Evolutionary conservation across 352 stramenopile genomes (phyloP).

Genomic region (Phytopythium ostracodes): DNA sequence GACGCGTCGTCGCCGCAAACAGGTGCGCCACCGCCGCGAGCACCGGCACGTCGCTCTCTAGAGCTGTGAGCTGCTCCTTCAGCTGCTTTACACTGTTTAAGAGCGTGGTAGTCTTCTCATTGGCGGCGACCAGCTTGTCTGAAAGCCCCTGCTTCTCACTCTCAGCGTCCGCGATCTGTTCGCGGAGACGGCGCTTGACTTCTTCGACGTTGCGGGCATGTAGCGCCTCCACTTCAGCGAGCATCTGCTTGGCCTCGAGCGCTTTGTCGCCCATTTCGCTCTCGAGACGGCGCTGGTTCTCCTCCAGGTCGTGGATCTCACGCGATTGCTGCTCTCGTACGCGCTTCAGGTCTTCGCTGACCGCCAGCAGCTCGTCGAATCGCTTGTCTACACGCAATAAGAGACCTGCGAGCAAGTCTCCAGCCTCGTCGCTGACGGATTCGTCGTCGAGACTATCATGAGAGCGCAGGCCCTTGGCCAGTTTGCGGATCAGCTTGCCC

Average conservation of each 20-base stretch:
- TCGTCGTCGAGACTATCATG: background rate
- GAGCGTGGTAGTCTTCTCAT: slow-evolving; percentile 8
- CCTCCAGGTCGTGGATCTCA: slow-evolving; percentile 19
- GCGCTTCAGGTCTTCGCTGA: slow-evolving; percentile 18
- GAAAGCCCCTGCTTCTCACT: slow-evolving; percentile 28
- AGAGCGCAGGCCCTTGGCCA: background rate
- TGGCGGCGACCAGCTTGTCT: slow-evolving; percentile 25
- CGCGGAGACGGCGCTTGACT: slow-evolving; percentile 33
- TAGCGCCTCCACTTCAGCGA: slow-evolving; percentile 39
- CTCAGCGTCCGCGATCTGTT: slow-evolving; percentile 28
- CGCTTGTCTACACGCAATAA: slow-evolving; percentile 19
- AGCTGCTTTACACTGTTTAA: slow-evolving; percentile 20
- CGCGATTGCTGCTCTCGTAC: slow-evolving; percentile 15
- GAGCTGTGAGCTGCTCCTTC: slow-evolving; percentile 19
- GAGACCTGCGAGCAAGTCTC: slow-evolving; percentile 7
- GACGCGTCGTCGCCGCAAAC: slow-evolving; percentile 53
- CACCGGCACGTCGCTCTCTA: slow-evolving; percentile 45
- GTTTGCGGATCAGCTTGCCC: background rate
- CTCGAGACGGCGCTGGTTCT: slow-evolving; percentile 16
- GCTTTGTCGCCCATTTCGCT: slow-evolving; percentile 31
- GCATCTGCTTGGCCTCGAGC: slow-evolving; percentile 26
- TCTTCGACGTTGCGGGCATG: slow-evolving; percentile 33
- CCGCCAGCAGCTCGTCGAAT: slow-evolving; percentile 15
- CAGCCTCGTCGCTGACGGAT: background rate
- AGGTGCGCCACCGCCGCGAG: slow-evolving; percentile 44